Evolutionary conservation across 2,329 filamentous ascomycete genomes (phyloP), one percentile per base, ranked within the genome.

Genomic region (Sarocladium oryzae): DNA sequence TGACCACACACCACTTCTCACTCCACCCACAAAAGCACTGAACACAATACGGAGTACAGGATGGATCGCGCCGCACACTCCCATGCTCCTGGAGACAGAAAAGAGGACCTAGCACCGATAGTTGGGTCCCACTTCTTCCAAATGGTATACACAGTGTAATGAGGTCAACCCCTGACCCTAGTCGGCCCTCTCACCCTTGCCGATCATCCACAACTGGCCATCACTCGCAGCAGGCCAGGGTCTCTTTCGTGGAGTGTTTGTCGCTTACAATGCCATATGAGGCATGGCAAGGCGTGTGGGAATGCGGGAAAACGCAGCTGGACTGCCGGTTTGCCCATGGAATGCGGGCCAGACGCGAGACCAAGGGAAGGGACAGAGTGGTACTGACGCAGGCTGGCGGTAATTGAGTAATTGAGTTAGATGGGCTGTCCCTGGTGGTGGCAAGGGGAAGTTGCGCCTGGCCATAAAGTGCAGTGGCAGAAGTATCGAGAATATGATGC

Each of bases 131-230:
- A 43, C 21, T 13, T 7, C 28, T 26, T 43, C n/a, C 21, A 26
- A 43, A 43, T 26, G 40, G 40, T 28, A 23, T n/a, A 48, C 26
- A 7, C 13, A 7, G 28, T 30, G 7, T 13, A 30, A 13, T 7
- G 15, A 48, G 28, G 43, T 8, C n/a, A 16, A 48, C 43, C 43
- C 43, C 43, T 48, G 43, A 48, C 24, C 20, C 24, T 18, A 7
- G 43, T 48, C 28, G 43, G 26, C 10, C 13, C n/a, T n/a, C n/a
- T 4, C 11, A 48, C 28, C 43, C 43, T 18, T 48, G 43, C 33
- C 24, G 43, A 48, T 48, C 43, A 48, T 48, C 43, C 43, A 48
- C 43, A 32, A 43, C 4, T 48, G 26, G 24, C 26, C 43, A 48
- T 48, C 15, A 48, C 43, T 20, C 43, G 26, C 43, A 48, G 43